Evolutionary conservation across 768 basidiomycete species (phyloP).

Genomic region (Pholiota molesta): DNA sequence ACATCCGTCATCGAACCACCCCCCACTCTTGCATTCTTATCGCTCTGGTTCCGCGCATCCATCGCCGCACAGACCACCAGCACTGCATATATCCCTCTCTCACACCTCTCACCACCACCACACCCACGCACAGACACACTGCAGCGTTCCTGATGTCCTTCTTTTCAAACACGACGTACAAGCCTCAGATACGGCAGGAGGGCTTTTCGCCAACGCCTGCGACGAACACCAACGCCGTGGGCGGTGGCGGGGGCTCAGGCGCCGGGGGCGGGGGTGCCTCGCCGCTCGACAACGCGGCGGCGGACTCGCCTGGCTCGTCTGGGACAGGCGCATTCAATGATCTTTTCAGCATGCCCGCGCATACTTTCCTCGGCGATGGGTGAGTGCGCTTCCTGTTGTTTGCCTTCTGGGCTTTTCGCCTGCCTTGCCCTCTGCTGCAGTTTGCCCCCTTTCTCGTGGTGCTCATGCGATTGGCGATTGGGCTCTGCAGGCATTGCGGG

Average conservation of each 20-base stretch:
- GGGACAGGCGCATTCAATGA: constrained; percentile 27
- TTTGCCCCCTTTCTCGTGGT: neutral
- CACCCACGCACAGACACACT: neutral
- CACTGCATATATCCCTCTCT: neutral
- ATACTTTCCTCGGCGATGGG: constrained; percentile 21
- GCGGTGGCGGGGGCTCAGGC: constrained; percentile 6
- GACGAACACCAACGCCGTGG: constrained; percentile 28
- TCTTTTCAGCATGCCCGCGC: constrained; percentile 33
- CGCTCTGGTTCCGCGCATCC: neutral
- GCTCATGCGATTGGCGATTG: no score
- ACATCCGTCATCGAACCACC: no score
- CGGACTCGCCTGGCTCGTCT: constrained; percentile 23
- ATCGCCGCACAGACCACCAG: neutral
- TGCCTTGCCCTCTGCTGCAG: neutral
- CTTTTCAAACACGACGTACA: constrained; percentile 46
- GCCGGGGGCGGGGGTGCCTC: neutral
- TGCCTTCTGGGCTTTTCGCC: neutral
- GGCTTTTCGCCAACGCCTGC: constrained; percentile 51
- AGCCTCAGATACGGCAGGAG: constrained; percentile 68
- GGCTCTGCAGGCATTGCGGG: no score
- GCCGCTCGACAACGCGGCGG: constrained; percentile 21
- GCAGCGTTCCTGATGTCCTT: constrained; percentile 33
- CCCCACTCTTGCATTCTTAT: neutral
- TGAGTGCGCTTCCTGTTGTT: neutral
- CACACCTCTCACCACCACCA: neutral